A percentile compares a stretch with the other conserved stretches of the same genome.
These are phyloP conservation scores for Termitomyces sp. DNA, from an alignment of 768 basidiomycete species.

Conservation along the genomic window DNA sequence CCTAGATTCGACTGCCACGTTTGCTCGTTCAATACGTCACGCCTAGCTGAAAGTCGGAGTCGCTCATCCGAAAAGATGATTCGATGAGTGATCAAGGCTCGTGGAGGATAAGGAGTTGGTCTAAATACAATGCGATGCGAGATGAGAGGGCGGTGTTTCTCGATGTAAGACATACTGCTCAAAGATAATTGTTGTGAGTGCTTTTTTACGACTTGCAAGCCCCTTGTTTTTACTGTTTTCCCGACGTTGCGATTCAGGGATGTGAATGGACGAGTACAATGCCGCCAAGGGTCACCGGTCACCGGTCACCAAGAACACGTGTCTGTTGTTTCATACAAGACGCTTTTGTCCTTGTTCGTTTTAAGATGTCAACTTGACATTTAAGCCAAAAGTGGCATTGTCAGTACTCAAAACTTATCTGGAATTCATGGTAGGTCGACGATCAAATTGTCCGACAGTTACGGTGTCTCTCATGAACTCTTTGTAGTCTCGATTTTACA, in stretches of 20 bases:
- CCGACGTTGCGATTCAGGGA: no score
- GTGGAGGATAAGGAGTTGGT: neutral
- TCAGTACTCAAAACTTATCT: no score
- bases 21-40: neutral
- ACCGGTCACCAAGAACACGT: no score
- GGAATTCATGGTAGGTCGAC: no score
- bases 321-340: no score
- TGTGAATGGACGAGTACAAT: no score
- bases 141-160: constrained; percentile 1
- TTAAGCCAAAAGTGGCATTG: no score
- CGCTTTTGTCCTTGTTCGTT: no score
- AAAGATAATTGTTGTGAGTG: neutral
- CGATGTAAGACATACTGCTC: neutral
- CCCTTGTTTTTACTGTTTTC: neutral
- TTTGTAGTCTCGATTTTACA: neutral
- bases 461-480: neutral
- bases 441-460: neutral
- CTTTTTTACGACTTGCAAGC: no score
- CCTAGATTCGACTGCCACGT: neutral
- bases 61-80: neutral
- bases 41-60: neutral
- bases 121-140: neutral
- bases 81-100: neutral
- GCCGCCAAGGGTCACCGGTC: no score
- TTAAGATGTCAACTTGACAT: no score